Percentiles rank a stretch among this genome's conserved stretches.
Conservation (phyloP, 78 protist genomes). For the Isochrysis galbana region DNA sequence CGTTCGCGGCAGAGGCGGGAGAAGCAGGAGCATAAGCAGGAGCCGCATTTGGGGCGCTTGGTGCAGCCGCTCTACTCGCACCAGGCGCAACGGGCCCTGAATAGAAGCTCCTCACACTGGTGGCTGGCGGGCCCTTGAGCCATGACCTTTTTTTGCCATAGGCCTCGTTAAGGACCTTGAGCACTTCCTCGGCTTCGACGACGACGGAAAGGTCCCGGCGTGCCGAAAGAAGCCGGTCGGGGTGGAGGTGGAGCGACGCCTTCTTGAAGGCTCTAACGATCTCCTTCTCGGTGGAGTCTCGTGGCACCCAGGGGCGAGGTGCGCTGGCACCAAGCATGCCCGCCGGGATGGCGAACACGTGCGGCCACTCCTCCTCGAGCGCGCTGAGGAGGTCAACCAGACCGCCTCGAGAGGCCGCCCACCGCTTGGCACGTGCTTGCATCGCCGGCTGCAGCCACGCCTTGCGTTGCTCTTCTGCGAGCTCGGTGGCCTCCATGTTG, state of each 20-base stretch:
- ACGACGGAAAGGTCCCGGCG: background rate
- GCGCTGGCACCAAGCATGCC: background rate
- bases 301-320: background rate
- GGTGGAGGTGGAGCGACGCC: background rate
- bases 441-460: background rate
- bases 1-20: too few species aligned
- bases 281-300: background rate
- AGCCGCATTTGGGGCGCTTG: too few species aligned
- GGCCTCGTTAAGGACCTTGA: background rate
- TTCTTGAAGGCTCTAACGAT: background rate
- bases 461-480: too few species aligned
- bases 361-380: background rate
- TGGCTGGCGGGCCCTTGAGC: too few species aligned
- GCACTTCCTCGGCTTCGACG: background rate
- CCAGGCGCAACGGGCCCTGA: too few species aligned
- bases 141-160: background rate
- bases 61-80: too few species aligned
- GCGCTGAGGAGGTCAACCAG: background rate
- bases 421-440: background rate
- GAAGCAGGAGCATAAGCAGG: too few species aligned
- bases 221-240: background rate
- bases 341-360: background rate
- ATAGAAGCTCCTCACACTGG: too few species aligned
- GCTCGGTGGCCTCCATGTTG: too few species aligned
- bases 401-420: background rate